Evolutionary conservation across 345 rosid genomes (phyloP).

Genomic region (Citrus hindsii): DNA sequence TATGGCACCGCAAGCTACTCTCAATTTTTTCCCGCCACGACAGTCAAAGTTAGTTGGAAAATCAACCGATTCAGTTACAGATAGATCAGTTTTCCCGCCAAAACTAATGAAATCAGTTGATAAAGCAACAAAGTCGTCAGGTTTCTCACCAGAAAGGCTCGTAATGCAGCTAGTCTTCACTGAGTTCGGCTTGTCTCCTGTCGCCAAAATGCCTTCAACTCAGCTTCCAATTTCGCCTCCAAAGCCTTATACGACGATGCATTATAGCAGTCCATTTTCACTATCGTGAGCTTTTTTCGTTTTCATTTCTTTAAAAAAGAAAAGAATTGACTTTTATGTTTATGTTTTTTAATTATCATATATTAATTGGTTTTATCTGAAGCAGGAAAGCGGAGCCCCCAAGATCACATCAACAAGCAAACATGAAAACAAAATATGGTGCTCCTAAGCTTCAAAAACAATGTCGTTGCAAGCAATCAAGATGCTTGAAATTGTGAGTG

Average conservation of each 20-base stretch:
- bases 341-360: neutral
- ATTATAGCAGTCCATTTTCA: conserved; percentile 12
- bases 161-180: conserved; percentile 41
- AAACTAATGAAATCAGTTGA: conserved; percentile 10
- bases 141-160: conserved; percentile 28
- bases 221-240: conserved; percentile 6
- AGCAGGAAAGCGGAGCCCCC: conserved; percentile 29
- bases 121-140: neutral
- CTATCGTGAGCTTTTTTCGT: conserved; percentile 6
- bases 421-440: conserved; percentile 10
- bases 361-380: neutral
- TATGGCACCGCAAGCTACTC: conserved; percentile 10
- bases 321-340: neutral
- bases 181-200: conserved; percentile 33
- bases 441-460: conserved; percentile 29
- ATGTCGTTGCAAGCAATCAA: conserved; percentile 53
- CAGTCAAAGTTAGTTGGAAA: neutral
- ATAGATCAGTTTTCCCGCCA: conserved; percentile 13
- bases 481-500: conserved; percentile 55
- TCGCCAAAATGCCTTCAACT: conserved; percentile 5
- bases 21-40: conserved; percentile 18
- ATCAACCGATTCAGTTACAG: conserved; percentile 14
- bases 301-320: neutral
- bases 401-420: conserved; percentile 12
- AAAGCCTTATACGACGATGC: neutral